phyloP scores from a whole-genome alignment of 768 basidiomycete genomes.

The Hysterangium stoloniferum region DNA sequence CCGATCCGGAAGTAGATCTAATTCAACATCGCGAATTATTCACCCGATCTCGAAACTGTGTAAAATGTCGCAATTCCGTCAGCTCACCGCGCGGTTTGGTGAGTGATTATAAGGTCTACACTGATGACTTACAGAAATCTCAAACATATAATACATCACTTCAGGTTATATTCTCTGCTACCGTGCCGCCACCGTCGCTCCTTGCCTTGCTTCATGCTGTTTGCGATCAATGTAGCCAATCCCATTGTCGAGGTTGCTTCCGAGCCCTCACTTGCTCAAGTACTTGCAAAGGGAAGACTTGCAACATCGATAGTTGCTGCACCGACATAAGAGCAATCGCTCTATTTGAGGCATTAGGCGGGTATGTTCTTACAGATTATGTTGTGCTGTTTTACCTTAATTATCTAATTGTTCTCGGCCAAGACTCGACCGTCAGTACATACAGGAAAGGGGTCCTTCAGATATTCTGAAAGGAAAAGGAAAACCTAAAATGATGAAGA shows the following conservation, averaged over 20 bases:
- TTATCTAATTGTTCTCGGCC: too few species aligned
- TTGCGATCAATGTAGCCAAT: slow-evolving; percentile 36
- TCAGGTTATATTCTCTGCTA: slow-evolving; percentile 23
- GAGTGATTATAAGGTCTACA: slow-evolving; percentile 10
- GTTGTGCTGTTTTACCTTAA: too few species aligned
- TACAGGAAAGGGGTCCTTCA: too few species aligned
- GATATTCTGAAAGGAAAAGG: too few species aligned
- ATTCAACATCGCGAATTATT: slow-evolving; percentile 29
- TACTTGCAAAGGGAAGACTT: slow-evolving; percentile 36
- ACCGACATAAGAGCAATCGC: slow-evolving; percentile 42
- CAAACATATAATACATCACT: neutral
- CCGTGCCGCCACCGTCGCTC: slow-evolving; percentile 19
- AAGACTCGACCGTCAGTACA: slow-evolving; percentile 38
- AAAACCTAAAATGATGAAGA: slow-evolving; percentile 26
- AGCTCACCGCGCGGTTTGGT: slow-evolving; percentile 37
- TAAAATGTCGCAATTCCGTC: slow-evolving; percentile 29
- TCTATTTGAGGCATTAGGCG: slow-evolving; percentile 41
- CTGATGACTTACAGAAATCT: neutral
- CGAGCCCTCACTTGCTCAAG: slow-evolving; percentile 28
- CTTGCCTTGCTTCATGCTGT: slow-evolving; percentile 35
- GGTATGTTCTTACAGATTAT: too few species aligned
- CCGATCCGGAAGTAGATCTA: slow-evolving; percentile 28
- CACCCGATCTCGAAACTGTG: slow-evolving; percentile 28
- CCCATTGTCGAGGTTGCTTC: slow-evolving; percentile 46
- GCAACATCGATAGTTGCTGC: slow-evolving; percentile 36